Conservation (phyloP, 768 basidiomycete species). For the Termitomyces sp. region DNA sequence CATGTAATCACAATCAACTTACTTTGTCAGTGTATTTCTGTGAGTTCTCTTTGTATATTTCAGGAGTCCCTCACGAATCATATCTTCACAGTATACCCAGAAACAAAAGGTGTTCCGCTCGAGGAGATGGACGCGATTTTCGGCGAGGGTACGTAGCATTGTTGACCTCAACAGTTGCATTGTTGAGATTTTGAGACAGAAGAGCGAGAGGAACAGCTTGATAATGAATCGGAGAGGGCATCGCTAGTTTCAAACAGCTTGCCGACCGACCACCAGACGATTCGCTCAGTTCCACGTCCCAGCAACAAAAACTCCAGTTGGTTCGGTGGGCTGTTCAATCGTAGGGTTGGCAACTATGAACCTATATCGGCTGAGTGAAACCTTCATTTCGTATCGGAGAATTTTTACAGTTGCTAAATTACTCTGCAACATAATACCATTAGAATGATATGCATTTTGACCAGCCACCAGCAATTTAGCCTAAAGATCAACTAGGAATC, state of each 20-base stretch:
- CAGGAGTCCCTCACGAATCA: not conserved
- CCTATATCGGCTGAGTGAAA: conserved; percentile 14
- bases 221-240: conserved; percentile 57
- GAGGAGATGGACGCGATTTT: conserved; percentile 92
- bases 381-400: not conserved
- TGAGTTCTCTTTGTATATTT: not conserved
- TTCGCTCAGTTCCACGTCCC: conserved; percentile 20
- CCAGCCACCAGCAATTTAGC: not conserved
- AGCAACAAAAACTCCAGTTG: conserved; percentile 29
- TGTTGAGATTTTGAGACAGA: conserved; percentile 9
- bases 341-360: conserved; percentile 23
- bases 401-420: not conserved
- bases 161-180: not conserved
- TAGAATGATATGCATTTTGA: not conserved
- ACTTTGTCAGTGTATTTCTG: conserved; percentile 54
- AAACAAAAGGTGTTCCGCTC: conserved; percentile 80
- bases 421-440: not conserved
- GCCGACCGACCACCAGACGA: conserved; percentile 32
- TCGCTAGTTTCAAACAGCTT: conserved; percentile 41
- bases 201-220: conserved; percentile 51
- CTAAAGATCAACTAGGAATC: not conserved
- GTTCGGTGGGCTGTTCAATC: conserved; percentile 44
- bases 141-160: conserved; percentile 60
- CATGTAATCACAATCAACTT: conserved; percentile 54
- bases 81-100: conserved; percentile 61